phyloP scores from a whole-genome alignment of 2,329 filamentous ascomycete species.

The Sphaerulina musiva region DNA sequence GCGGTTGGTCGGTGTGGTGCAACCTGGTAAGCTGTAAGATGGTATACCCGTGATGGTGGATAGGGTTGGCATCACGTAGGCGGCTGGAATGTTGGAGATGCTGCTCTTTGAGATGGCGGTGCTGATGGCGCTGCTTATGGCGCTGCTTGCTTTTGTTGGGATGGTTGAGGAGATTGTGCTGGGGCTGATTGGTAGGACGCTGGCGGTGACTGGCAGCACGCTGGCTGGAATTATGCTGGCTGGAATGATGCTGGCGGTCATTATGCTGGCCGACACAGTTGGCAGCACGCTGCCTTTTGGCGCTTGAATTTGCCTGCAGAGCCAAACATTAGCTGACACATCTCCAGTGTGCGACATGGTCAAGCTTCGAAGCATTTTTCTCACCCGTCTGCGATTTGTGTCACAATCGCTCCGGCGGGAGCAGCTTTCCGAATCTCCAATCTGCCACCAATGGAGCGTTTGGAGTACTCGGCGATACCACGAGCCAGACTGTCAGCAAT shows the following conservation, averaged over 20 bases:
- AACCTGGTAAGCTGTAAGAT: conserved; percentile 7
- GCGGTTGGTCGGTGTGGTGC: conserved; percentile 7
- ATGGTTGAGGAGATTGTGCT: no score
- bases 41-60: conserved; percentile 1
- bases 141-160: not conserved
- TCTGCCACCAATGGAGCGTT: not conserved
- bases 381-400: not conserved
- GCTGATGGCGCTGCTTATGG: not conserved
- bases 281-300: not conserved
- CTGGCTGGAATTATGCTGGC: no score
- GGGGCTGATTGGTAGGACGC: no score
- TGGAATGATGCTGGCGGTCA: no score
- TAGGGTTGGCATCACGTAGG: conserved; percentile 4
- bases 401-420: not conserved
- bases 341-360: not conserved
- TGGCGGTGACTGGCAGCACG: no score
- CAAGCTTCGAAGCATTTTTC: not conserved
- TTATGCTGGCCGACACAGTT: not conserved
- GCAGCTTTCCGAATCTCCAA: not conserved
- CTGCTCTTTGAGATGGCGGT: not conserved
- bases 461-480: conserved; percentile 9
- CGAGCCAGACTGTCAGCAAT: conserved; percentile 9
- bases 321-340: not conserved
- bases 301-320: not conserved
- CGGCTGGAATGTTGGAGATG: not conserved